Evolutionary conservation across 768 basidiomycete species (phyloP), one percentile per base, ranked within the genome.

Genomic region (Termitomyces sp.): DNA sequence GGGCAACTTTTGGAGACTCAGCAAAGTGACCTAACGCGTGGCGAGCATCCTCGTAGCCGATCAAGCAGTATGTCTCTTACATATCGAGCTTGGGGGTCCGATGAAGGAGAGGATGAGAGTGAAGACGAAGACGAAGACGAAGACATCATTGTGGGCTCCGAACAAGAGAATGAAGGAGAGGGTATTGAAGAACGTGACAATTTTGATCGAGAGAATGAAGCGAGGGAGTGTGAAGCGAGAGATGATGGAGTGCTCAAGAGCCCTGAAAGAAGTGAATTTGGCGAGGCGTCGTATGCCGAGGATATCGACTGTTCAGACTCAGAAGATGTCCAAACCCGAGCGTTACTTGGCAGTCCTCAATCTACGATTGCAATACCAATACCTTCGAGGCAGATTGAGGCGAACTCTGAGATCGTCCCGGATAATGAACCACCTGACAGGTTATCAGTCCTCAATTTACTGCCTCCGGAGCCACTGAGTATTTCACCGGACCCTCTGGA

Each of bases 1-100:
- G 90, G 90, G 0, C 86, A 88, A 49, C 84, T 96, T 56, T 73
- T 97, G 59, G 87, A 90, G 65, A 88, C 91, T 1, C 95, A 96
- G 65, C 86, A 89, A 47, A 77, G 81, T 1, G 89, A 90, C 64
- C 72, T 94, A 46, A 73, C 75, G 1, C 77, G 79, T 51, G 78
- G 77, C 8, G 81, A 79, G 50, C 54, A 71, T n/a, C 74, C 72
- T 31, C 65, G 77, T 26, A 91, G 86, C 63, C 80, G 84, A 16
- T 86, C 86, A 2, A 79, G 75, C 44, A 86, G 82, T 37, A 65
- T 75, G 45, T 79, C 75, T 0, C 71, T 64, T 68, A 72, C 62
- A 42, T 59, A 48, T 59, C 68, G 54, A 58, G 72, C 60, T 66
- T 78, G 64, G 73, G 74, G 12, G 65, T 70, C 37, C 51, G 75